Evolutionary conservation across 352 stramenopile genomes (phyloP), one percentile per base, ranked within the genome.

Genomic region (Phytophthora cactorum): DNA sequence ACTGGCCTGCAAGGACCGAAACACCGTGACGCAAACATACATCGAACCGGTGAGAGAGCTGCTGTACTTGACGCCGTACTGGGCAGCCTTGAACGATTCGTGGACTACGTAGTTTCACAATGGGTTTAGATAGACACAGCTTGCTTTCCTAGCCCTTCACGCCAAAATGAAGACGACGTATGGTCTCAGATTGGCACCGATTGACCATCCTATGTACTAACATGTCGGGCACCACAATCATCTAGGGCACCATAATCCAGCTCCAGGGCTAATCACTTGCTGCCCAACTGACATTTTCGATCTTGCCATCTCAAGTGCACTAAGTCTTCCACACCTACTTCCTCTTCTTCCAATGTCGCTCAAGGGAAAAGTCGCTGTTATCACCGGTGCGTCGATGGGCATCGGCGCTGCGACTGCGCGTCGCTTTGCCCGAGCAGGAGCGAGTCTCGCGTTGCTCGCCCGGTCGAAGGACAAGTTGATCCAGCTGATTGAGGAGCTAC

Each of bases 61-160:
- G 67, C 66, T 86, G 53, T 82, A 74, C 56, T 60, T 88, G 57
- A 88, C 79, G 11, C 79, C 79, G 28, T 59, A 83, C 31, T 88
- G 79, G 79, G 50, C 29, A n/a, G 49, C 51, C 15, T 63, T 79
- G 51, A 51, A 55, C 10, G 52, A 55, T 32, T 72, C 53, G 14
- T 61, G 15, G 38, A 29, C 27, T 27, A 27, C 67, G 58, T 62
- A 72, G 9, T 28, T 27, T 3, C 39, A 2, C 28, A 45, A 38
- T 53, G 29, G 22, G 17, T 41, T 57, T 31, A 43, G 45, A 57
- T 64, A 64, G 57, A 64, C 45, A 22, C 32, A 43, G 27, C 46
- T 27, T 22, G 49, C 11, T 36, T 27, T 25, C 12, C 25, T 52
- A 52, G 45, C 45, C 25, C 4, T 52, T n/a, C 34, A 6, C 25